Evolutionary conservation across 768 basidiomycete species (phyloP), one percentile per base, ranked within the genome.

Genomic region (Lentinus tigrinus): DNA sequence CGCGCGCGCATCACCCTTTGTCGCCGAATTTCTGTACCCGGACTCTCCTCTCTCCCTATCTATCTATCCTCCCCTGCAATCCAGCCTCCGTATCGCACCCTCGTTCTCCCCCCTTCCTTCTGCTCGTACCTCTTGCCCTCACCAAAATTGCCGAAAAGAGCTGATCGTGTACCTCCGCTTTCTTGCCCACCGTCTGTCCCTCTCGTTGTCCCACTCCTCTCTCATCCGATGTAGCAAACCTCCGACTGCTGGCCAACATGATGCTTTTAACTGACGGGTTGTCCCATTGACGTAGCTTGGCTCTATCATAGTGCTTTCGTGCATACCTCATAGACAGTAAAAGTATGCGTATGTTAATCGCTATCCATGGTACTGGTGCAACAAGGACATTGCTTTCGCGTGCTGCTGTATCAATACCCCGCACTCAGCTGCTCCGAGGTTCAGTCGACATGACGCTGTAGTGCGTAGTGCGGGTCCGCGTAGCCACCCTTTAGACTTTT

Each of bases 311-410:
- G 43, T 56, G 59, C 63, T 65, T 65, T 63, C 57, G 64, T 69
- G 67, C 67, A 65, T 67, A 63, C 61, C 54, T 56, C 63, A 65
- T 58, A 65, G 69, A 70, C 69, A 67, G 64, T 68, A 70, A 68
- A 68, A 70, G 69, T 70, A 70, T 67, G 67, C 65, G 58, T 67
- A 65, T 66, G 63, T 62, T 62, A 68, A 70, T 68, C 59, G 65
- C 60, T 66, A 63, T 65, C 60, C 48, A 52, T 56, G 47, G 54
- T 55, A 54, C 51, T 56, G 58, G 52, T 60, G 61, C 53, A 50
- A 53, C 31, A 54, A 51, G 58, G 55, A 65, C 51, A 56, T 40
- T 63, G 62, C 58, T 63, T 40, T 61, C 49, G 47, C 38, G 38
- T 47, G 44, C 39, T 46, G 28, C 38, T 38, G 37, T 47, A 28